Conservation (phyloP, 495 filamentous ascomycete genomes). For the Penicillium tannophilum region DNA sequence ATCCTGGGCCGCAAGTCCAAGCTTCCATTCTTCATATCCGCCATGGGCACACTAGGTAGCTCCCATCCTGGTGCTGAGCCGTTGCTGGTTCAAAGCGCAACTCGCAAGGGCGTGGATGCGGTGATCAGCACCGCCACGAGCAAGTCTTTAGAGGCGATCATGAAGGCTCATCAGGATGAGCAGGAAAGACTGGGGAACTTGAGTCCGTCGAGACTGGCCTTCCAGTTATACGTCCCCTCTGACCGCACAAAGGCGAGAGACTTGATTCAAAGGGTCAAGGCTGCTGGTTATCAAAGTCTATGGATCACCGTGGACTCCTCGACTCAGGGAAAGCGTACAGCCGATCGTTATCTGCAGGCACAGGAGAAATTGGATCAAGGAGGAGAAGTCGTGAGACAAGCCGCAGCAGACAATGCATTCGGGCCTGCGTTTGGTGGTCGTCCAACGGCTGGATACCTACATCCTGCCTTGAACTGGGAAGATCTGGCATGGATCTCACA, state of each 20-base stretch:
- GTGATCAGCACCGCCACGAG: slow-evolving; percentile 24
- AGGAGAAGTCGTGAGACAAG: slow-evolving; percentile 6
- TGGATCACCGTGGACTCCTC: slow-evolving; percentile 28
- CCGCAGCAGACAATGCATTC: slow-evolving; percentile 15
- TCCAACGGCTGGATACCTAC: slow-evolving; percentile 21
- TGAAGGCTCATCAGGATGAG: slow-evolving; percentile 23
- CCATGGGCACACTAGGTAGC: slow-evolving; percentile 24
- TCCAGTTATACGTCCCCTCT: slow-evolving; percentile 22
- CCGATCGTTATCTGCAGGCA: slow-evolving; percentile 26
- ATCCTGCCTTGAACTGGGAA: slow-evolving; percentile 23
- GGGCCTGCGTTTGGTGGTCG: slow-evolving; percentile 23
- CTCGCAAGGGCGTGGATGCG: slow-evolving; percentile 22
- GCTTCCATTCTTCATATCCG: slow-evolving; percentile 23
- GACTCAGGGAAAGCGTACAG: slow-evolving; percentile 23
- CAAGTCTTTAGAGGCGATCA: slow-evolving; percentile 23
- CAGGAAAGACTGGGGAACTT: slow-evolving; percentile 11
- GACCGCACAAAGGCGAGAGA: slow-evolving; percentile 19
- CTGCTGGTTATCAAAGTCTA: slow-evolving; percentile 23
- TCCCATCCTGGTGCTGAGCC: slow-evolving; percentile 21
- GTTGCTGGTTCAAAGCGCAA: slow-evolving; percentile 18
- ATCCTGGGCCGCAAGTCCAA: slow-evolving; percentile 18
- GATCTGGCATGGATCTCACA: slow-evolving; percentile 21
- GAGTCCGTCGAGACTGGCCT: slow-evolving; percentile 20
- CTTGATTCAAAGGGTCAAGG: slow-evolving; percentile 22
- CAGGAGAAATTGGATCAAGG: slow-evolving; percentile 19